phyloP scores from a whole-genome alignment of 2,329 filamentous ascomycete species.

The Colletotrichum sp. region DNA sequence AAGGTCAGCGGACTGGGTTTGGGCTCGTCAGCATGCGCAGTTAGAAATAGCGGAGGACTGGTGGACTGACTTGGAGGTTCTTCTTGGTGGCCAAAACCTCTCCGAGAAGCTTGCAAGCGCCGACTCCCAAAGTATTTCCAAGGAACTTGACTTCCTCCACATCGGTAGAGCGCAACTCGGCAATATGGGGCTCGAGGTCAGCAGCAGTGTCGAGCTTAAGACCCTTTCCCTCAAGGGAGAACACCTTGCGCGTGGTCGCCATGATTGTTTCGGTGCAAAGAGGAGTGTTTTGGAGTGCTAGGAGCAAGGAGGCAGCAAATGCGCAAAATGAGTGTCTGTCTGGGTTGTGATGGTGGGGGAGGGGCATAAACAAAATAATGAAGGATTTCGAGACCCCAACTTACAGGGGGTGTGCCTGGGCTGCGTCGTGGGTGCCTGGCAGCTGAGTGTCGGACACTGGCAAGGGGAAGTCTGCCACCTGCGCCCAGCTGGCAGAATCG shows the following conservation, averaged over 20 bases:
- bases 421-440: constrained; percentile 5
- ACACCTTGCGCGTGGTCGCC: constrained; percentile 60
- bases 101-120: constrained; percentile 84
- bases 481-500: neutral
- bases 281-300: neutral
- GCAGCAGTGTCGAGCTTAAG: constrained; percentile 90
- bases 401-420: constrained; percentile 9
- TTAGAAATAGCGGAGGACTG: neutral
- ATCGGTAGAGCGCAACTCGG: constrained; percentile 73
- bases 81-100: constrained; percentile 86
- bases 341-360: constrained; percentile 16
- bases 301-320: neutral
- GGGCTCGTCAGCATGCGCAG: neutral
- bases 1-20: constrained; percentile 75
- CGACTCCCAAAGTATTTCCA: constrained; percentile 92
- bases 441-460: neutral
- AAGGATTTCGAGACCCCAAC: constrained; percentile 15
- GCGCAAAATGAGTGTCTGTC: constrained; percentile 20
- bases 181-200: constrained; percentile 85
- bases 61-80: constrained; percentile 69
- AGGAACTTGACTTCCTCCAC: constrained; percentile 86
- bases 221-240: constrained; percentile 89
- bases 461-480: neutral
- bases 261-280: constrained; percentile 3
- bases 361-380: constrained; percentile 18